A percentile compares a stretch with the other conserved stretches of the same genome.
Evolutionary conservation across 2,329 filamentous ascomycete genomes (phyloP).

Genomic region (Pseudogymnoascus sp.): DNA sequence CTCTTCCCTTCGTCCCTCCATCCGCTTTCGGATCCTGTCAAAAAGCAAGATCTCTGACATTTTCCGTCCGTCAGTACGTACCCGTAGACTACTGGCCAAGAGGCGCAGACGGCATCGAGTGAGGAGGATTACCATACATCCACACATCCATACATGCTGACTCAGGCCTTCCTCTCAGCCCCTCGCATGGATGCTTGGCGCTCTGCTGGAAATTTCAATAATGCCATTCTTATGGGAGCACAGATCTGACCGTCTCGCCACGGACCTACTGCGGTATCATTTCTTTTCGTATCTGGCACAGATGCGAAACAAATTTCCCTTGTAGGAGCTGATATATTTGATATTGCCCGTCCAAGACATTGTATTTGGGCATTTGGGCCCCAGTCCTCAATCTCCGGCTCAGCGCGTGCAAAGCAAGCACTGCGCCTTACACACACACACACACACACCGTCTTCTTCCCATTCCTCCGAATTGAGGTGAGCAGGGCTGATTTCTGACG

Average conservation of each 20-base stretch:
- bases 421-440: neutral
- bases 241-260: neutral
- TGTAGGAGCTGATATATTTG: neutral
- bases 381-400: neutral
- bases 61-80: neutral
- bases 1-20: neutral
- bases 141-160: neutral
- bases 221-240: constrained; percentile 1
- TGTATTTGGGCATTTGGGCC: neutral
- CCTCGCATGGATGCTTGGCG: neutral
- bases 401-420: neutral
- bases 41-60: neutral
- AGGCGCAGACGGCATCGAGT: neutral
- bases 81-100: neutral
- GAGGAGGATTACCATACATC: neutral
- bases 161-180: neutral
- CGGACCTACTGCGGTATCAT: neutral
- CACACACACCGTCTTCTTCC: neutral
- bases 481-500: neutral
- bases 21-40: neutral
- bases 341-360: neutral
- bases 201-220: neutral
- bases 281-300: neutral
- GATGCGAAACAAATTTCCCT: neutral
- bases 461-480: neutral